These are phyloP conservation scores for Secale cereale DNA, from an alignment of 176 grass and related monocot species.

Conservation along the genomic window DNA sequence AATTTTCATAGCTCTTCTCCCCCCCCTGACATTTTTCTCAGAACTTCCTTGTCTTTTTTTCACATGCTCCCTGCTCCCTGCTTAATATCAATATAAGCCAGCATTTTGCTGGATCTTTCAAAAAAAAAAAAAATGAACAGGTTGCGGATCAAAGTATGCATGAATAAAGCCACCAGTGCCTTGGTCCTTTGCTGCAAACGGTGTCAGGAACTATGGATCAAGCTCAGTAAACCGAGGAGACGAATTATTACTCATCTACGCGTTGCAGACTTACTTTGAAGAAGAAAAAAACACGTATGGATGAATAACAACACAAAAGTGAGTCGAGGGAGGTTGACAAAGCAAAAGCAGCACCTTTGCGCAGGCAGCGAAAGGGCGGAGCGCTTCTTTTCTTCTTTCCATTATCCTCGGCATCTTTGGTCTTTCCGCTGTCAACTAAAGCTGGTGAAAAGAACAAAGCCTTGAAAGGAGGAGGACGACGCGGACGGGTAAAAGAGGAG, in stretches of 20 bases:
- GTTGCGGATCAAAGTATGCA: background rate
- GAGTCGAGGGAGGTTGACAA: slow-evolving; percentile 30
- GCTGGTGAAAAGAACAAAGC: slow-evolving; percentile 47
- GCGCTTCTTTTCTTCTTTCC: slow-evolving; percentile 38
- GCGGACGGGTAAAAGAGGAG: slow-evolving; percentile 23
- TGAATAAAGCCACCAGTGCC: background rate
- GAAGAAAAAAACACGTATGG: background rate
- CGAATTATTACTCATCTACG: background rate
- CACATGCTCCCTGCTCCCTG: too few species aligned
- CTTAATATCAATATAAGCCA: too few species aligned
- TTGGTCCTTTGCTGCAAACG: background rate
- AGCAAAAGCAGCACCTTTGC: slow-evolving; percentile 33
- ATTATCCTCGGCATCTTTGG: slow-evolving; percentile 31
- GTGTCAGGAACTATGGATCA: background rate
- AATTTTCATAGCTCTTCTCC: too few species aligned
- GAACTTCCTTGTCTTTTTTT: too few species aligned
- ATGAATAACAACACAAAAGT: slow-evolving; percentile 7
- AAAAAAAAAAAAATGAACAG: too few species aligned
- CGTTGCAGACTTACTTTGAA: too few species aligned
- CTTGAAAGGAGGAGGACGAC: slow-evolving; percentile 2
- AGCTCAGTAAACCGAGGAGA: background rate
- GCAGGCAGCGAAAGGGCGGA: slow-evolving; percentile 36
- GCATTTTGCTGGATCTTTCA: too few species aligned
- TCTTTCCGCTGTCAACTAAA: slow-evolving; percentile 50
- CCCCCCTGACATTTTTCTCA: too few species aligned